Conservation (phyloP, 2,329 filamentous ascomycete genomes). For the Chlorencoelia australis region DNA sequence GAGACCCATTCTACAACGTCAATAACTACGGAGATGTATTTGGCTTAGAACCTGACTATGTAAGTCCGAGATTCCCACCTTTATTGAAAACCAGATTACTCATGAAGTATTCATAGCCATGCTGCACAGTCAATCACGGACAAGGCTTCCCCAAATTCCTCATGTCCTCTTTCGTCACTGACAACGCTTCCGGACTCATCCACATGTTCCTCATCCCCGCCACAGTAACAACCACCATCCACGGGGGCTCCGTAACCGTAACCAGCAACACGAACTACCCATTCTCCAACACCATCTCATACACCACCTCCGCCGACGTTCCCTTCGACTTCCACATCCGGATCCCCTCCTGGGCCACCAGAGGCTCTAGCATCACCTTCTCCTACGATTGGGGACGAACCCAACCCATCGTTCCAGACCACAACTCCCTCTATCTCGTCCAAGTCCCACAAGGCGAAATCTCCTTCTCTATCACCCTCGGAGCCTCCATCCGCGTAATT, state of each 20-base stretch:
- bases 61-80: too few relatives aligned
- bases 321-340: background rate
- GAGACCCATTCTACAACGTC: constrained; percentile 6
- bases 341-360: background rate
- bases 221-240: background rate
- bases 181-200: background rate
- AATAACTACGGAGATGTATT: constrained; percentile 14
- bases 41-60: constrained; percentile 36
- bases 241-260: too few relatives aligned
- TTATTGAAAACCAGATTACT: too few relatives aligned
- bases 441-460: constrained; percentile 1
- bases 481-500: constrained; percentile 15
- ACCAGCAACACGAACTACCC: background rate
- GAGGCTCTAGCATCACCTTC: too few relatives aligned
- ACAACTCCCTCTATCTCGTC: background rate
- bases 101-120: constrained; percentile 30
- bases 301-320: background rate
- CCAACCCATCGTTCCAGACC: background rate
- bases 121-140: constrained; percentile 47
- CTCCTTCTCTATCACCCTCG: constrained; percentile 11
- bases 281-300: background rate
- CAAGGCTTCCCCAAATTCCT: background rate
- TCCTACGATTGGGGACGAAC: background rate
- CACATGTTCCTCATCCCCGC: background rate
- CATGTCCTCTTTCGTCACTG: background rate